Evolutionary conservation across 805 yeast genomes (phyloP).

Genomic region (Candida silvatica): DNA sequence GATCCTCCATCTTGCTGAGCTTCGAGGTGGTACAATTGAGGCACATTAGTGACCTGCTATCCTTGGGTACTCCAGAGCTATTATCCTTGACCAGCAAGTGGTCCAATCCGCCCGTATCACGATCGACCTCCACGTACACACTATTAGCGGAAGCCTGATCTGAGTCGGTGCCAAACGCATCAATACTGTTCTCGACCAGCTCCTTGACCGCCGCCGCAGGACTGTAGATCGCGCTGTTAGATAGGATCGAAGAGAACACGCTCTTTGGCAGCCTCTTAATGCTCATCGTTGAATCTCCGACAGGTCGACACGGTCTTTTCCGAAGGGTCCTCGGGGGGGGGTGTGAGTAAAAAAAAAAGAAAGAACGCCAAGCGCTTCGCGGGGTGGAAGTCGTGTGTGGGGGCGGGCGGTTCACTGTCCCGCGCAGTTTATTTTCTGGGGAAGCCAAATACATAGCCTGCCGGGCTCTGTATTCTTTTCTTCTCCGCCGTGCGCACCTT

Average conservation of each 20-base stretch:
- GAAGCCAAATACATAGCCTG: too few relatives aligned
- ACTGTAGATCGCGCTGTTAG: constrained; percentile 25
- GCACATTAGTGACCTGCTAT: constrained; percentile 28
- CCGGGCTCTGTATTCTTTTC: too few relatives aligned
- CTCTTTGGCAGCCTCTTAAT: constrained; percentile 16
- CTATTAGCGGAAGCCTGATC: too few relatives aligned
- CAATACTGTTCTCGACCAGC: constrained; percentile 32
- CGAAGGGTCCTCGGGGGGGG: too few relatives aligned
- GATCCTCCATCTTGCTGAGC: constrained; percentile 20
- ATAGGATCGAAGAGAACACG: constrained; percentile 15
- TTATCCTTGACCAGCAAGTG: constrained; percentile 28
- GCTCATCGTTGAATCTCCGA: constrained; percentile 7
- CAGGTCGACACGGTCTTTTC: too few relatives aligned
- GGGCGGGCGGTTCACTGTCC: too few relatives aligned
- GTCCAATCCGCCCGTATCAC: constrained; percentile 27
- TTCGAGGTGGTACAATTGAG: constrained; percentile 35
- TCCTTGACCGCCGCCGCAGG: constrained; percentile 31
- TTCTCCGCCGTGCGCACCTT: too few relatives aligned
- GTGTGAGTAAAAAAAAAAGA: too few relatives aligned
- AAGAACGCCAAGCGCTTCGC: too few relatives aligned
- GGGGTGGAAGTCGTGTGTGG: too few relatives aligned
- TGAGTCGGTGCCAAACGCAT: constrained; percentile 18
- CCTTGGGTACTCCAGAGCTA: constrained; percentile 28
- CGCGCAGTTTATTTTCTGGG: too few relatives aligned
- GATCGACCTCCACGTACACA: constrained; percentile 30